Conservation (phyloP, 495 filamentous ascomycete species). For the Penicillium paradoxum region DNA sequence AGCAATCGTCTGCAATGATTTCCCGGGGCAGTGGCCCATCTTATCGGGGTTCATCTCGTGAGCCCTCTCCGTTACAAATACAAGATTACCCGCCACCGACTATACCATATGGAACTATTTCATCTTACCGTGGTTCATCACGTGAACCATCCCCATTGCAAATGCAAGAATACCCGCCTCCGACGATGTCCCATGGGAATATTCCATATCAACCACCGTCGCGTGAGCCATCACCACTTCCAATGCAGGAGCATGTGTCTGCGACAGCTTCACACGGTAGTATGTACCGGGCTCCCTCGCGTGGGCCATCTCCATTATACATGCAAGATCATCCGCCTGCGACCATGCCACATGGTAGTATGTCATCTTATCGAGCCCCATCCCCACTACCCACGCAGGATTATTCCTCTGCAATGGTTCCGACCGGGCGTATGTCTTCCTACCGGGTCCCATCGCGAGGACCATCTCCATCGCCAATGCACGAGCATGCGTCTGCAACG, state of each 20-base stretch:
- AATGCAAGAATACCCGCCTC: conserved; percentile 15
- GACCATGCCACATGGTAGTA: conserved; percentile 20
- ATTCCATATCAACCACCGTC: background rate
- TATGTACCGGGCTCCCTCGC: conserved; percentile 12
- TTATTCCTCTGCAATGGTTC: conserved; percentile 7
- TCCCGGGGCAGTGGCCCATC: conserved; percentile 1
- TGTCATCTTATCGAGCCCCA: conserved; percentile 19
- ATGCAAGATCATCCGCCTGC: conserved; percentile 14
- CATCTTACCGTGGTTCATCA: conserved; percentile 10
- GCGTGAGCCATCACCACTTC: conserved; percentile 8
- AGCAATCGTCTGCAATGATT: background rate
- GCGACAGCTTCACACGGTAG: conserved; percentile 16
- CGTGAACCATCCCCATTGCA: conserved; percentile 7
- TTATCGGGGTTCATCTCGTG: background rate
- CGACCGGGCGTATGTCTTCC: background rate
- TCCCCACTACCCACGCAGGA: background rate
- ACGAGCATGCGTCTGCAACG: conserved; percentile 14
- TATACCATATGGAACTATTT: conserved; percentile 21
- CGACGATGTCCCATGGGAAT: background rate
- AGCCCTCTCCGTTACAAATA: conserved; percentile 10
- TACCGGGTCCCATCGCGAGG: background rate
- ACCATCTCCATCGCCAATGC: conserved; percentile 10
- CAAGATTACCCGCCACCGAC: conserved; percentile 17
- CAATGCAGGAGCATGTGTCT: conserved; percentile 10
- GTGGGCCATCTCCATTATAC: conserved; percentile 6